Evolutionary conservation across 139 green algal genomes (phyloP).

Genomic region (Deuterostichococcus epilithicus): DNA sequence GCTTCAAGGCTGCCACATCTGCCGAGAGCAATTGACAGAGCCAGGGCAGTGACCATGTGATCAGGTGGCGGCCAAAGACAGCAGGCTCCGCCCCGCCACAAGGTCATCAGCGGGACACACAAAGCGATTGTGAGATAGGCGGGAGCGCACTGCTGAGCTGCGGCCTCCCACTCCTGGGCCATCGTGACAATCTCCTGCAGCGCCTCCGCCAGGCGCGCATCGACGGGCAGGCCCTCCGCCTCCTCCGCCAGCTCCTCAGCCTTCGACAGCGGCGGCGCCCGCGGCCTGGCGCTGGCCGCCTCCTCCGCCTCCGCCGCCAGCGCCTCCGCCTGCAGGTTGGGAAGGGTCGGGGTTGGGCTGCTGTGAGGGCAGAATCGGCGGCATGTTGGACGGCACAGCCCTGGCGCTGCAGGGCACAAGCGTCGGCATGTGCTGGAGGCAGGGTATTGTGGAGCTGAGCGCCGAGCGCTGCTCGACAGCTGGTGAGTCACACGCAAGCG

Average conservation of each 20-base stretch:
- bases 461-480: too few relatives aligned
- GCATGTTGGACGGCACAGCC: neutral
- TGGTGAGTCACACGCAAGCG: too few relatives aligned
- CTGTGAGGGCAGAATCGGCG: neutral
- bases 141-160: neutral
- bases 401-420: too few relatives aligned
- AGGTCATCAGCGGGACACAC: too few relatives aligned
- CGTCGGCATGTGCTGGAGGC: too few relatives aligned
- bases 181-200: conserved; percentile 13
- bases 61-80: too few relatives aligned
- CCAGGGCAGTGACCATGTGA: too few relatives aligned
- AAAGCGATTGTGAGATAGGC: too few relatives aligned
- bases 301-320: neutral
- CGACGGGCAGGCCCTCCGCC: conserved; percentile 28
- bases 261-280: conserved; percentile 6
- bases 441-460: too few relatives aligned
- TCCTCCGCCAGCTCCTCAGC: conserved; percentile 25
- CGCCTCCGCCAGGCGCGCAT: conserved; percentile 12
- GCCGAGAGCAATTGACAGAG: too few relatives aligned
- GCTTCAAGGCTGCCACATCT: too few relatives aligned
- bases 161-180: conserved; percentile 21
- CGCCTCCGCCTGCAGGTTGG: neutral
- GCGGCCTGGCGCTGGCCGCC: neutral
- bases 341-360: neutral
- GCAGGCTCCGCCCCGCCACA: too few relatives aligned